phyloP scores from a whole-genome alignment of 495 filamentous ascomycete species.

The Cercophora samala region DNA sequence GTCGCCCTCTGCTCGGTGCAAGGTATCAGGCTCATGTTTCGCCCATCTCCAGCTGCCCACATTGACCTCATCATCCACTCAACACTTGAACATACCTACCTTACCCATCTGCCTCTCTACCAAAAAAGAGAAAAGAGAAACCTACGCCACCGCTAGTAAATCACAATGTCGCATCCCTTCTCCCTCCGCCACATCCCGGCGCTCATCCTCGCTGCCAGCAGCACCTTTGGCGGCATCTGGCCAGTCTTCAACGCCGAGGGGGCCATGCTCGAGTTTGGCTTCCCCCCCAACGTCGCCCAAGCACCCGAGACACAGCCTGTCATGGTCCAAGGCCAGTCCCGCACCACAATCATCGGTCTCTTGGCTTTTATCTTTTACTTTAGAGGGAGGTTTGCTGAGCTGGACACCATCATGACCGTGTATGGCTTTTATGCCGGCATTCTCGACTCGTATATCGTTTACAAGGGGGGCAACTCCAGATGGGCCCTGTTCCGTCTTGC shows the following conservation, averaged over 20 bases:
- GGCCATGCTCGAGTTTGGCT: slow-evolving; percentile 36
- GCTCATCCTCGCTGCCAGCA: slow-evolving; percentile 29
- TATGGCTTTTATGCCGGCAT: slow-evolving; percentile 31
- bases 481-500: slow-evolving; percentile 35
- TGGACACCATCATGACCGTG: slow-evolving; percentile 37
- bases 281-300: slow-evolving; percentile 31
- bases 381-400: slow-evolving; percentile 20
- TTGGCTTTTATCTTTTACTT: slow-evolving; percentile 30
- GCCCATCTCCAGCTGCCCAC: background rate
- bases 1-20: too few relatives aligned
- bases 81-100: too few relatives aligned
- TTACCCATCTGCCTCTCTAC: background rate
- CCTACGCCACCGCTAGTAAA: too few relatives aligned
- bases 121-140: background rate
- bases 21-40: too few relatives aligned
- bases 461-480: slow-evolving; percentile 31
- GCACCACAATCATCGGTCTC: slow-evolving; percentile 34
- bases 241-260: slow-evolving; percentile 29
- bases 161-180: slow-evolving; percentile 16
- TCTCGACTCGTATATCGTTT: slow-evolving; percentile 32
- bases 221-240: slow-evolving; percentile 34
- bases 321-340: slow-evolving; percentile 27
- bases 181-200: slow-evolving; percentile 29
- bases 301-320: slow-evolving; percentile 28
- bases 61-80: too few relatives aligned